Evolutionary conservation across 2,329 filamentous ascomycete species (phyloP), one percentile per base, ranked within the genome.

Genomic region (Trichoderma endophyticum): DNA sequence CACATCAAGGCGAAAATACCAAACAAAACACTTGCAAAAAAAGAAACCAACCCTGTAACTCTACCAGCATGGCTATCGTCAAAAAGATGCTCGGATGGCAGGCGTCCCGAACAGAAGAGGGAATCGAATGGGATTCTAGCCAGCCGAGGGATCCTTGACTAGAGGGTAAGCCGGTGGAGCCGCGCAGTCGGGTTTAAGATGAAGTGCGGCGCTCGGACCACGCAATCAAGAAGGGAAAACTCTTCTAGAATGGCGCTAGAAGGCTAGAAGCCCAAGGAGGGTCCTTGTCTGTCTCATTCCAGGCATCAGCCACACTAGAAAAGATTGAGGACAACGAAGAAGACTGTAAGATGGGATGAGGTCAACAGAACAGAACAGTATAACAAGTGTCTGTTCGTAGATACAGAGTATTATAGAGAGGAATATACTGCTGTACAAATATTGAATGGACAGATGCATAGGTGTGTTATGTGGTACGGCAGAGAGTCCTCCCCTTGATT

Each of bases 231-330:
- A 57, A n/a, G 3, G 18, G 8, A 59, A 48, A 39, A 39, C 28
- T 60, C 69, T 71, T 71, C 70, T 71, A 68, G 70, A 71, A 71
- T 30, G 39, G 28, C 60, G 32, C 70, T 69, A 69, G 70, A 72
- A 72, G 70, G 32, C 70, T 63, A 69, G 70, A 72, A 72, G 70
- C 63, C 34, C 12, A 56, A 54, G 39, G 48, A 48, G 51, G 26
- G 32, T 21, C 48, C 21, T 51, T 51, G 14, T 30, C 39, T 39
- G 30, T 8, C 9, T 15, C 48, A 39, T 67, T 39, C 51, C 54
- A 51, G 32, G 48, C 28, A 51, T 66, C 63, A 56, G 63, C 60
- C 60, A 54, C 64, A 59, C 28, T 0, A 43, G 14, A 28, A 34
- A 26, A 48, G 24, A 34, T 2, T 2, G n/a, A n/a, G 5, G 18